Base-by-base conservation (phyloP, 768 basidiomycete species). In the Trametes villosa region DNA sequence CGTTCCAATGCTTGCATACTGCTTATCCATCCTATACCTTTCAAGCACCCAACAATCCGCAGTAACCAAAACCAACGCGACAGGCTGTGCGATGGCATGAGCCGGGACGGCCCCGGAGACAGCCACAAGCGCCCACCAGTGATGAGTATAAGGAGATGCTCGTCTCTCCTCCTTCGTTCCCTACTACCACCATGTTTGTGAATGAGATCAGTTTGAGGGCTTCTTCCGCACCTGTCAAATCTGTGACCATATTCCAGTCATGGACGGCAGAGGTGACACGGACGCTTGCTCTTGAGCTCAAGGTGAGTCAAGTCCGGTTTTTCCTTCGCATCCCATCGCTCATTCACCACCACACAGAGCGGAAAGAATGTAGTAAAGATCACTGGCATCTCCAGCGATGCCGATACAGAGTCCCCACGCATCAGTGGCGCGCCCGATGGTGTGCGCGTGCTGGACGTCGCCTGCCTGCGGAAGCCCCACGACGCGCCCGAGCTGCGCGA, bases 181-280 rank as follows among this genome's bases (percentile, higher is more conserved):
- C 42, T 17, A 15, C 46, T 9, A 18, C 27, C 17, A 48, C 27
- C 15, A 48, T 29, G 27, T 48, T 22, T n/a, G 46, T 31, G 27
- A 48, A 48, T n/a, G 22, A 30, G 27, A 48, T 48, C 26, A 15
- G 5, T 9, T 29, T 48, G 20, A 48, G 26, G 1, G 48, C 60
- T 1, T 56, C 75, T 17, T 77, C 81, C 0, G 71, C 77, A 53
- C 70, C 81, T 1, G 78, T 87, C 64, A 80, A 83, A 61, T 79
- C 82, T 11, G 82, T 84, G 1, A 85, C 83, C 0, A 75, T 87
- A 36, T 84, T 83, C 73, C 83, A 82, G 69, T 82, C 82, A 8
- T 73, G 73, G 54, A 82, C 79, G 57, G 86, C 85, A 1, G 83
- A 88, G 65, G 71, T 88, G 20, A 81, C 82, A 40, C 79, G 86